phyloP scores from a whole-genome alignment of 768 basidiomycete genomes.

The Nevesoporus exiguus region DNA sequence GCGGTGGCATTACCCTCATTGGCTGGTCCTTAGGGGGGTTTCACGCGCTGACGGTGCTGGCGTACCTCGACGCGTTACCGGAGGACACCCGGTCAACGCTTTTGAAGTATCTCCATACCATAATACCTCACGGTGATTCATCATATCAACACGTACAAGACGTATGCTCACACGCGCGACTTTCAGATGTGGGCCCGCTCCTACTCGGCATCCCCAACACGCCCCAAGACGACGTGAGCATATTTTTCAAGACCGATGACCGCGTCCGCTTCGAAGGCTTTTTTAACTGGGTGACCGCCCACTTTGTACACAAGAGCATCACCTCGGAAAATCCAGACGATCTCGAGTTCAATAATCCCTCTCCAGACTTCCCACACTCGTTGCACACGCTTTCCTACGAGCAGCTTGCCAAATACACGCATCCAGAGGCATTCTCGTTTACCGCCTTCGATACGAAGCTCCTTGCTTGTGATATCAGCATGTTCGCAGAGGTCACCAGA shows the following conservation, averaged over 20 bases:
- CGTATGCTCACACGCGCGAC: background rate
- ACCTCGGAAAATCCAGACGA: conserved; percentile 16
- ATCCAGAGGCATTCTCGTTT: background rate
- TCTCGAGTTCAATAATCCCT: conserved; percentile 12
- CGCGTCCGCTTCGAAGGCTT: conserved; percentile 14
- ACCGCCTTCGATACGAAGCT: conserved; percentile 15
- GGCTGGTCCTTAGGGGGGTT: conserved; percentile 21
- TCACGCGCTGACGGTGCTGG: conserved; percentile 10
- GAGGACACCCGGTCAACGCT: conserved; percentile 6
- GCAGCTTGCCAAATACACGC: conserved; percentile 12
- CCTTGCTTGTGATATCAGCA: conserved; percentile 5
- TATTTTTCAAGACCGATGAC: conserved; percentile 3
- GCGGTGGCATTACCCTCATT: conserved; percentile 17
- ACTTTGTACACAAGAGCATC: conserved; percentile 17
- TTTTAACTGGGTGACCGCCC: conserved; percentile 13
- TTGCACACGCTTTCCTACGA: conserved; percentile 11
- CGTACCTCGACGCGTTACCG: conserved; percentile 12
- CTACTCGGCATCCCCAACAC: conserved; percentile 11
- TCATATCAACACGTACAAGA: background rate
- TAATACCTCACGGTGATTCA: conserved; percentile 14
- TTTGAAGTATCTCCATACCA: conserved; percentile 19
- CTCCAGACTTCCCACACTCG: conserved; percentile 6
- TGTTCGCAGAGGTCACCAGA: conserved; percentile 7
- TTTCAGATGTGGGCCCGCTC: conserved; percentile 3
- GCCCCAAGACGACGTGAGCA: background rate